Base-by-base conservation (phyloP, 2,329 filamentous ascomycete genomes). In the Alternaria gaisen region DNA sequence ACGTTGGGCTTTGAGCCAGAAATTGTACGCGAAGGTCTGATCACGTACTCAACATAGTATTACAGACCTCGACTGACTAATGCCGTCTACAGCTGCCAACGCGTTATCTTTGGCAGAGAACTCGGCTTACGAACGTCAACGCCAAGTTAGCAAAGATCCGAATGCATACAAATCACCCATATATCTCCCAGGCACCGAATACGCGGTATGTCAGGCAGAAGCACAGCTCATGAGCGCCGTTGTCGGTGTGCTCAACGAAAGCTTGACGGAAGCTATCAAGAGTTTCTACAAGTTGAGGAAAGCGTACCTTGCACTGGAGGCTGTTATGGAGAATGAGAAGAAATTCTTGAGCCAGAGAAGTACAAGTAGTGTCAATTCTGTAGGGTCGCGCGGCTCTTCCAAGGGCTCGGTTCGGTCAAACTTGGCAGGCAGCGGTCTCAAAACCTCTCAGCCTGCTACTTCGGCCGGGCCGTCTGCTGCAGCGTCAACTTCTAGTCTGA, bases 261-360 rank as follows among this genome's bases (percentile, higher is more conserved):
- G 92, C 75, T 80, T 98, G 70, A 94, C 94, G 0, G 95, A 98
- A 77, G 93, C 89, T 16, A 87, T 98, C 77, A 93, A 90, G 79
- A 93, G 93, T 6, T 98, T 98, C 73, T 96, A 97, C 75, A 97
- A 95, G 79, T 80, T 98, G 69, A 86, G 94, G 63, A 97, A 96
- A 76, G 94, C 94, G 0, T 98, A 91, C 72, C 82, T 93, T 40
- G 90, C 93, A 0, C 83, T 99, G 4, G 91, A 97, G 71, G 85
- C 85, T 10, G 91, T 99, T 56, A 85, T 94, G 73, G 86, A 91
- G 61, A 86, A 90, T 34, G 94, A 97, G 79, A 85, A 85, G 24
- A 87, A 85, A 62, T 88, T 85, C 62, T 72, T 87, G 57, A 75
- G 70, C 14, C 65, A 73, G 60, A 75, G 68, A 63, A 81, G 77